Base-by-base conservation (phyloP, 2,329 filamentous ascomycete genomes). In the Xylaria multiplex region DNA sequence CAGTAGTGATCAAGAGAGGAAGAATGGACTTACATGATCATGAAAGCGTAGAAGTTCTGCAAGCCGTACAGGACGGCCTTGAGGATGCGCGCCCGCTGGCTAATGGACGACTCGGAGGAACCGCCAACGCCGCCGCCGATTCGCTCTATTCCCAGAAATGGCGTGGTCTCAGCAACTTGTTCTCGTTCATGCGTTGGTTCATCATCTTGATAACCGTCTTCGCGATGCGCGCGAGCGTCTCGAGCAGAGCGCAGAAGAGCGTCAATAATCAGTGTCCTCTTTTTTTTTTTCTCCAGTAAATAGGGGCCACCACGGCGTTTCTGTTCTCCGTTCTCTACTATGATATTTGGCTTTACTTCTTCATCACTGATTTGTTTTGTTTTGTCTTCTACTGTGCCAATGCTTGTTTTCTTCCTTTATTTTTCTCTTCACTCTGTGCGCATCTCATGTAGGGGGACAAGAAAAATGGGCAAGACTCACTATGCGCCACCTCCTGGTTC, bases 11-110 rank as follows among this genome's bases (percentile, higher is more conserved):
- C 22, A 13, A 55, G 54, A 40, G 42, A 13, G 16, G 6, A 24
- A 48, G 8, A 37, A 8, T 32, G 32, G 1, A 90, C 95, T 89
- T 79, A 97, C 96, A 99, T 99, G 78, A 99, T 94, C 86, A 99
- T 98, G 76, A 99, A 98, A 53, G 94, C 96, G 80, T 99, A 99
- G 80, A 98, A 98, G 72, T 96, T 96, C 83, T 99, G 96, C 58
- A 96, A 80, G 22, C 90, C 95, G 82, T 99, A 99, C 62, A 99
- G 82, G 37, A 86, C 80, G 32, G 92, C 92, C 84, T 97, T 95
- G 79, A 93, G 82, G 68, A 96, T 77, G 79, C 92, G 93, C 58
- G 88, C 90, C 75, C 86, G 88, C 80, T 89, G 87, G 78, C 88
- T 86, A 69, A 74, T 69, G 52, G 87, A 6, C 11, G 59, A 27